Base-by-base conservation (phyloP, 768 basidiomycete species). In the Russula abietina region DNA sequence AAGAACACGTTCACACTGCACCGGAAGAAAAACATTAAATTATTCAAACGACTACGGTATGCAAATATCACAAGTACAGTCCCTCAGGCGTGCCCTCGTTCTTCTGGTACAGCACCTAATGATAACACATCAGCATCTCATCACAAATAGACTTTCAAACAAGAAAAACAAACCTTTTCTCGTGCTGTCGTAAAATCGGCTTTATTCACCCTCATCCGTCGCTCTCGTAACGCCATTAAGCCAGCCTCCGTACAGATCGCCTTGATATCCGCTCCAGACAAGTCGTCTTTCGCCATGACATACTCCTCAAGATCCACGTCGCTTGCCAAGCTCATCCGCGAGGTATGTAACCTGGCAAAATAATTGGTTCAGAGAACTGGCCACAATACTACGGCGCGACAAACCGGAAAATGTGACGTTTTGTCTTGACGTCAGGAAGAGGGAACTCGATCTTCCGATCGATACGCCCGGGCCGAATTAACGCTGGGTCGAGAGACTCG, bases 191-290 rank as follows among this genome's bases (percentile, higher is more conserved):
- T 87, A 69, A 98, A 92, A 74, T 98, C 96, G 8, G 80, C 82
- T 76, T 97, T 94, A 38, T 84, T 91, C 16, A 98, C 96, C 71
- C 90, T 80, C 93, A 95, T 98, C 65, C 97, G 81, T 59, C 97
- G 81, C 74, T 99, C 97, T 67, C 97, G 83, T 63, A 99, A 78
- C 5, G 97, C 97, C 38, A 98, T 80, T 56, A 99, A 75, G 68
- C 97, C 97, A n/a, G 97, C 96, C 73, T 99, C 97, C 7, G 97
- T 98, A 73, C 95, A 98, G 5, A 98, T 92, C 1, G 96, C 97
- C 77, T 98, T 98, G 81, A 99, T 98, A 71, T 99, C 97, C 2
- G 97, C 97, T 51, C 97, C 97, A 14, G 91, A 93, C 24, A 97
- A 77, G 70, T 98, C 96, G 69, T 99, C 97, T 75, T 98, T 98